A percentile compares a stretch with the other conserved stretches of the same genome.
phyloP scores from a whole-genome alignment of 345 rosid species.

The Bretschneidera sinensis region DNA sequence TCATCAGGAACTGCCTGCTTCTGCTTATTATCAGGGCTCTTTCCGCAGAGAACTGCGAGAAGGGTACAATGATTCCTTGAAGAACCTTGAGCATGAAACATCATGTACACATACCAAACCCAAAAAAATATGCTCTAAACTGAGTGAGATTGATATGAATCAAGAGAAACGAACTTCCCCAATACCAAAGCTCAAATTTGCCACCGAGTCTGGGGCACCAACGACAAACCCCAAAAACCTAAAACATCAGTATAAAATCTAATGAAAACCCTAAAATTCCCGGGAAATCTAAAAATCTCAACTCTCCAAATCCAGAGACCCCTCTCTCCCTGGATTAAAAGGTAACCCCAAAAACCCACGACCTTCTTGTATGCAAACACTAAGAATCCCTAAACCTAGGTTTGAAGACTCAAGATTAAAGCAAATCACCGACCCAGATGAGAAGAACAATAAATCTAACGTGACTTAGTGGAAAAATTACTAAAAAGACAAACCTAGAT shows the following conservation, averaged over 20 bases:
- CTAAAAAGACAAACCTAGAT: too few species aligned
- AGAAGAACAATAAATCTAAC: conserved; percentile 14
- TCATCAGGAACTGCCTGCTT: conserved; percentile 39
- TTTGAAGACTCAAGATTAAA: conserved; percentile 12
- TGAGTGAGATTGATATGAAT: background rate
- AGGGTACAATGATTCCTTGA: conserved; percentile 84
- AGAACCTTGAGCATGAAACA: conserved; percentile 93
- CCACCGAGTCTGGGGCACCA: conserved; percentile 6
- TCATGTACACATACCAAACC: conserved; percentile 68
- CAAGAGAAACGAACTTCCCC: too few species aligned
- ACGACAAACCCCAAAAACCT: conserved; percentile 13
- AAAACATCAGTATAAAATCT: conserved; percentile 14
- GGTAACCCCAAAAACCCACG: conserved; percentile 15
- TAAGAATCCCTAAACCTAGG: conserved; percentile 20
- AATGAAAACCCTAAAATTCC: conserved; percentile 27
- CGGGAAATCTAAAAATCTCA: conserved; percentile 19
- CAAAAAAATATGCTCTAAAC: conserved; percentile 14
- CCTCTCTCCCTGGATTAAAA: conserved; percentile 7
- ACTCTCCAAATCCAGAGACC: conserved; percentile 19
- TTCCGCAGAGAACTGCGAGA: conserved; percentile 66
- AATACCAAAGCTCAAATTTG: conserved; percentile 12
- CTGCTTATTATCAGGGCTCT: conserved; percentile 39
- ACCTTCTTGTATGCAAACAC: conserved; percentile 10
- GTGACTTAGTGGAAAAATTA: conserved; percentile 17
- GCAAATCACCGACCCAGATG: conserved; percentile 21